Evolutionary conservation across 345 rosid species (phyloP).

Genomic region (Mangifera indica): DNA sequence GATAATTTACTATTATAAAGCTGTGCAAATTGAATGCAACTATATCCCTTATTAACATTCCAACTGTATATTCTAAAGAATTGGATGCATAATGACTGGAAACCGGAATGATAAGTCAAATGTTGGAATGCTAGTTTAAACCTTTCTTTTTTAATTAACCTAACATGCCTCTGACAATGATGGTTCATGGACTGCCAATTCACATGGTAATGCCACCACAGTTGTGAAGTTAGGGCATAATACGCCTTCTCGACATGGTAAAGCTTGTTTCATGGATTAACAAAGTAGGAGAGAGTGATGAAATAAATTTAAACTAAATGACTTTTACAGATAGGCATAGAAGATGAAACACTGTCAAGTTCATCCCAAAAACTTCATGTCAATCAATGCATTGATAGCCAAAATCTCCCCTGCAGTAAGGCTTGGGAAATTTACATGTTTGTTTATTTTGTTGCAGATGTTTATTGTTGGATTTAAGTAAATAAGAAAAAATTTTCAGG

Average conservation of each 20-base stretch:
- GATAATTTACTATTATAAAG: not conserved
- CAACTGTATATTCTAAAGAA: too few relatives aligned
- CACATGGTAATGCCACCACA: not conserved
- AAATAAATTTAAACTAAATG: not conserved
- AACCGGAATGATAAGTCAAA: not conserved
- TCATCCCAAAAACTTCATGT: too few relatives aligned
- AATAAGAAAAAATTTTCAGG: slow-evolving; percentile 37
- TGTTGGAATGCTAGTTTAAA: too few relatives aligned
- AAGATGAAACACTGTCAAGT: not conserved
- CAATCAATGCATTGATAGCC: too few relatives aligned
- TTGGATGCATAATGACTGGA: too few relatives aligned
- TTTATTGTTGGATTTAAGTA: not conserved
- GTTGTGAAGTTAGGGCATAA: not conserved
- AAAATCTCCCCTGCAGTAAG: not conserved
- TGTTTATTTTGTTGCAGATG: not conserved
- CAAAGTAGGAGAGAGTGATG: not conserved
- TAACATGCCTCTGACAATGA: not conserved
- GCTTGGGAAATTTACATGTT: not conserved
- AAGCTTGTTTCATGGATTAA: not conserved
- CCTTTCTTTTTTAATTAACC: too few relatives aligned
- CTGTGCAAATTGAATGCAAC: not conserved
- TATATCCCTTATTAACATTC: not conserved
- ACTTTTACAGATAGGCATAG: not conserved
- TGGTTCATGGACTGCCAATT: not conserved
- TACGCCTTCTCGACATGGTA: not conserved